A percentile compares a stretch with the other conserved stretches of the same genome.
These are phyloP conservation scores for Chlorella variabilis DNA, from an alignment of 163 green algal genomes.

Conservation along the genomic window DNA sequence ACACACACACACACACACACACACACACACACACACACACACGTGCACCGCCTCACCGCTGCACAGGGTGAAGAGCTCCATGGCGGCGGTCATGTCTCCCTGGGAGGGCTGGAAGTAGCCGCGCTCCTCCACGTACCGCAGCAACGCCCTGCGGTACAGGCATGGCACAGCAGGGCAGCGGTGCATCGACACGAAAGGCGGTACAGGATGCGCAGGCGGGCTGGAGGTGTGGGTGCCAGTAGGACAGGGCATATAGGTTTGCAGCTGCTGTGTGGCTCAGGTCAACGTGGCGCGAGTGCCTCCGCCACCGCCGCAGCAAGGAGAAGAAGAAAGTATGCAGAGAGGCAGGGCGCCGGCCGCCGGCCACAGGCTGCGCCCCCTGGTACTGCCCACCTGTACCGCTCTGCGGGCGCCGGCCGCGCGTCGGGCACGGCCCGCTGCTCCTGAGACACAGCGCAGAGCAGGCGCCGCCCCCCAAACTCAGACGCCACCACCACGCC, in stretches of 20 bases:
- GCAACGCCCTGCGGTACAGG: slow-evolving; percentile 2
- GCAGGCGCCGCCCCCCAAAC: slow-evolving; percentile 51
- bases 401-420: background rate
- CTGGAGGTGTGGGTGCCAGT: background rate
- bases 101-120: slow-evolving; percentile 5
- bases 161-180: background rate
- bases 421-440: background rate
- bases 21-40: too few species aligned
- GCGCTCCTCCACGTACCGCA: background rate
- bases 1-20: too few species aligned
- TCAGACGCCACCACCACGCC: slow-evolving; percentile 60
- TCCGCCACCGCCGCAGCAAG: too few species aligned
- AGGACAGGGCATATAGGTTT: too few species aligned
- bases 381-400: slow-evolving; percentile 37
- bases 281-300: too few species aligned
- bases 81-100: slow-evolving; percentile 32
- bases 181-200: too few species aligned
- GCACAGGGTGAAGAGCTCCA: slow-evolving; percentile 32
- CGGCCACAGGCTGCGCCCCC: too few species aligned
- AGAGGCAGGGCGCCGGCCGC: too few species aligned
- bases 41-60: background rate
- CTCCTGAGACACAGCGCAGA: slow-evolving; percentile 59
- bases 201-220: background rate
- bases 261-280: too few species aligned
- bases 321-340: too few species aligned